phyloP scores from a whole-genome alignment of 371 early-diverging fungal genomes.

The Apophysomyces elegans region DNA sequence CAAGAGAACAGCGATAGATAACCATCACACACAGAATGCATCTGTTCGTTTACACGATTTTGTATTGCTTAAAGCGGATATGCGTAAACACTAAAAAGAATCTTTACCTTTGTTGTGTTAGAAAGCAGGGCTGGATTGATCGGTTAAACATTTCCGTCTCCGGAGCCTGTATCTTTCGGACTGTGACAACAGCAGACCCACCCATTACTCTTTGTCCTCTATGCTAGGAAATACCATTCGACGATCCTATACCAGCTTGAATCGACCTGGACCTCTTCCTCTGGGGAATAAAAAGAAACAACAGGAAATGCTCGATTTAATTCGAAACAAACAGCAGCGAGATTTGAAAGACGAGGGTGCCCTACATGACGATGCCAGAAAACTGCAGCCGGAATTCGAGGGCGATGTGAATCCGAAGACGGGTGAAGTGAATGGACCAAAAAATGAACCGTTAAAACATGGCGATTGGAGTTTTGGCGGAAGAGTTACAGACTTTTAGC shows the following conservation, averaged over 20 bases:
- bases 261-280: slow-evolving; percentile 74
- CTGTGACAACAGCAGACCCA: too few species aligned
- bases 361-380: slow-evolving; percentile 65
- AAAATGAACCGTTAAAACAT: slow-evolving; percentile 84
- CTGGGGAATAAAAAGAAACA: slow-evolving; percentile 73
- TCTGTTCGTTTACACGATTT: too few species aligned
- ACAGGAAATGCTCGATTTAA: slow-evolving; percentile 74
- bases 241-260: slow-evolving; percentile 44
- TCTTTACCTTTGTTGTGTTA: too few species aligned
- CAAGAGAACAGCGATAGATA: too few species aligned
- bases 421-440: slow-evolving; percentile 85
- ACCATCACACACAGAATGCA: too few species aligned
- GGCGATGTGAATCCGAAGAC: slow-evolving; percentile 82
- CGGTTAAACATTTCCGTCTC: too few species aligned
- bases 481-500: slow-evolving; percentile 81
- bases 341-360: slow-evolving; percentile 35
- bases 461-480: slow-evolving; percentile 93
- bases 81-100: too few species aligned
- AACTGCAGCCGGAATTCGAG: slow-evolving; percentile 63
- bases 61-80: too few species aligned
- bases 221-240: slow-evolving; percentile 24
- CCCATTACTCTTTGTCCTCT: neutral
- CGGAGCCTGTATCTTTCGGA: too few species aligned
- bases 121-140: too few species aligned
- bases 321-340: slow-evolving; percentile 52